Conservation (phyloP, 148 eudicot genomes). For the Camellia granthamiana region DNA sequence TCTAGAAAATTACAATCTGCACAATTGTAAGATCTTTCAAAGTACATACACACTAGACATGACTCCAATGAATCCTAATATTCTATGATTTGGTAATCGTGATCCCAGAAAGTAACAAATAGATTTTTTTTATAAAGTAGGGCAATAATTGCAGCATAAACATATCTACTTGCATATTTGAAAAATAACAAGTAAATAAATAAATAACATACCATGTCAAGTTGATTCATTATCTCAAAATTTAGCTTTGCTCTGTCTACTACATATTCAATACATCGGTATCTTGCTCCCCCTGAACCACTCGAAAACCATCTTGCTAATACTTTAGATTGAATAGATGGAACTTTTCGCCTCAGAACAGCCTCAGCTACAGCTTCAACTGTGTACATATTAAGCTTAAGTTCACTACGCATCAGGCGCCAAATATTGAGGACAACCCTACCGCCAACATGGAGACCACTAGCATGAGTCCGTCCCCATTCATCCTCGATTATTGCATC, state of each 20-base stretch:
- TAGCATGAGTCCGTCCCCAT: constrained; percentile 98
- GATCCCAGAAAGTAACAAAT: no score
- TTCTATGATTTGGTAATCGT: no score
- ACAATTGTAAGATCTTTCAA: no score
- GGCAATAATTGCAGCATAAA: not conserved
- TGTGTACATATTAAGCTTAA: constrained; percentile 75
- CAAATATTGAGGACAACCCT: constrained; percentile 88
- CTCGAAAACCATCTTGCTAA: constrained; percentile 77
- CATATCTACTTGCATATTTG: not conserved
- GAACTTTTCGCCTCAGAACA: constrained; percentile 79
- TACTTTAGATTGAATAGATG: constrained; percentile 54
- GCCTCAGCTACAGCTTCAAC: constrained; percentile 85
- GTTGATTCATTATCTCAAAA: constrained; percentile 70
- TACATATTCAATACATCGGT: constrained; percentile 66
- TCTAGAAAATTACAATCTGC: not conserved
- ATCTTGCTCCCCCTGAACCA: constrained; percentile 85
- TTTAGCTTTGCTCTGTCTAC: constrained; percentile 62
- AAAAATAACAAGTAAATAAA: not conserved
- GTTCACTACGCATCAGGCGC: constrained; percentile 85
- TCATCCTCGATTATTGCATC: constrained; percentile 77
- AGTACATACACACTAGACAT: no score
- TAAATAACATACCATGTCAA: constrained; percentile 58
- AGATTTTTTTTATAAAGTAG: not conserved
- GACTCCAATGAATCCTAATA: no score
- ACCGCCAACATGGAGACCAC: constrained; percentile 91